Conservation (phyloP, 345 rosid genomes). For the Moricandia moricandioides region DNA sequence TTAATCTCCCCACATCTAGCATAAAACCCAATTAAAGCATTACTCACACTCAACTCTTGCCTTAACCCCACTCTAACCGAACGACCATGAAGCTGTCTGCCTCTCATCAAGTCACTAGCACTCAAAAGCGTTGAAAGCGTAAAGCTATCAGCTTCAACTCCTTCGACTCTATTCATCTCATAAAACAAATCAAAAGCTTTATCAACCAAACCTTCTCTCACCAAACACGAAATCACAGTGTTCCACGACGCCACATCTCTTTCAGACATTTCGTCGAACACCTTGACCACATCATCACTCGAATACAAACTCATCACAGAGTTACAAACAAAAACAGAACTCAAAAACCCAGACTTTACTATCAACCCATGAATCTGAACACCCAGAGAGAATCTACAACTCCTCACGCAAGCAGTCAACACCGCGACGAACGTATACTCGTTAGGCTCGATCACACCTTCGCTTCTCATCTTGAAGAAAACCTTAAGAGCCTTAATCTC, state of each 20-base stretch:
- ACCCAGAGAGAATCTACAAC: slow-evolving; percentile 27
- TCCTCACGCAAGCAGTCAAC: slow-evolving; percentile 34
- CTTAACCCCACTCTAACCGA: slow-evolving; percentile 58
- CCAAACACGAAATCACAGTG: slow-evolving; percentile 62
- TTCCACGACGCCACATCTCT: slow-evolving; percentile 75
- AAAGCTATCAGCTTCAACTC: slow-evolving; percentile 48
- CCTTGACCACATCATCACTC: slow-evolving; percentile 36
- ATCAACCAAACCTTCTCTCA: slow-evolving; percentile 40
- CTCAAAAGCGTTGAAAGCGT: slow-evolving; percentile 62
- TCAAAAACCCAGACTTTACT: slow-evolving; percentile 30
- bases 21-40: slow-evolving; percentile 69
- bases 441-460: slow-evolving; percentile 28
- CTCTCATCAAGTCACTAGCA: slow-evolving; percentile 46
- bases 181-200: slow-evolving; percentile 51
- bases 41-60: slow-evolving; percentile 54
- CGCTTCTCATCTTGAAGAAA: slow-evolving; percentile 57
- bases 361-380: slow-evolving; percentile 39
- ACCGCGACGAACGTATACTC: slow-evolving; percentile 38
- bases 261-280: slow-evolving; percentile 68
- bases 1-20: slow-evolving; percentile 43
- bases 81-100: slow-evolving; percentile 64
- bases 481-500: slow-evolving; percentile 51
- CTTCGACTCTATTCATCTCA: slow-evolving; percentile 39
- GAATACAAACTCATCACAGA: slow-evolving; percentile 63
- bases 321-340: slow-evolving; percentile 53